Percentiles rank a stretch among this genome's conserved stretches.
Conservation (phyloP, 169 alveolate genomes). For the Babesia ovata region DNA sequence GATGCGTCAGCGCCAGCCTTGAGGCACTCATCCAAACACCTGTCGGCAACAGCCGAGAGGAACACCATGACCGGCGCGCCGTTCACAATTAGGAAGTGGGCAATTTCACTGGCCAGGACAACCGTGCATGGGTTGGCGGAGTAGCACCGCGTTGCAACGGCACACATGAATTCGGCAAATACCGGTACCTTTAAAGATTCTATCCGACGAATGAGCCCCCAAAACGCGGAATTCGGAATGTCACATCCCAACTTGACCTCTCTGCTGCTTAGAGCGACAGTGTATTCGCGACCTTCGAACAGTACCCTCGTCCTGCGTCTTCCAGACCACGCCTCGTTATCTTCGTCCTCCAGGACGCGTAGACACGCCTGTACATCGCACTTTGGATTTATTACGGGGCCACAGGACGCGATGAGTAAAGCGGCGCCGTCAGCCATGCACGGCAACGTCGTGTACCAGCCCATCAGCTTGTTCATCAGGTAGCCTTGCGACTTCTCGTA, state of each 20-base stretch:
- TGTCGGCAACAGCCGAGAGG: conserved; percentile 3
- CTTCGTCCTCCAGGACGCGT: neutral
- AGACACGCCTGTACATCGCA: neutral
- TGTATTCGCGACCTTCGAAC: conserved; percentile 19
- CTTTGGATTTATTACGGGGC: conserved; percentile 33
- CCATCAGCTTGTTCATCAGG: conserved; percentile 59
- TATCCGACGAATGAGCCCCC: conserved; percentile 29
- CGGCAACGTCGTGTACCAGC: conserved; percentile 27
- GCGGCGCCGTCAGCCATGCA: conserved; percentile 49
- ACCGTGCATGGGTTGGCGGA: conserved; percentile 38
- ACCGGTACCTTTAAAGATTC: conserved; percentile 31
- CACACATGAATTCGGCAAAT: conserved; percentile 33
- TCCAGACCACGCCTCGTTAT: neutral
- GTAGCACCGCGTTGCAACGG: conserved; percentile 33
- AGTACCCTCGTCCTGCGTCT: neutral
- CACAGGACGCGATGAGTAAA: conserved; percentile 39
- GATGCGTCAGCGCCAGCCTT: conserved; percentile 18
- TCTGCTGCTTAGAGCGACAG: neutral
- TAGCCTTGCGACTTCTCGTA: conserved; percentile 54
- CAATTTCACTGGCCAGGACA: conserved; percentile 25
- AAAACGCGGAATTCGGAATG: conserved; percentile 23
- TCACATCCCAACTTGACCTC: neutral
- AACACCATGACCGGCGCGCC: conserved; percentile 20
- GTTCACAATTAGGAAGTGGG: conserved; percentile 5
- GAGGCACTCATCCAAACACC: conserved; percentile 28